Conservation (phyloP, 768 basidiomycete genomes). For the Tulasnella sp. region DNA sequence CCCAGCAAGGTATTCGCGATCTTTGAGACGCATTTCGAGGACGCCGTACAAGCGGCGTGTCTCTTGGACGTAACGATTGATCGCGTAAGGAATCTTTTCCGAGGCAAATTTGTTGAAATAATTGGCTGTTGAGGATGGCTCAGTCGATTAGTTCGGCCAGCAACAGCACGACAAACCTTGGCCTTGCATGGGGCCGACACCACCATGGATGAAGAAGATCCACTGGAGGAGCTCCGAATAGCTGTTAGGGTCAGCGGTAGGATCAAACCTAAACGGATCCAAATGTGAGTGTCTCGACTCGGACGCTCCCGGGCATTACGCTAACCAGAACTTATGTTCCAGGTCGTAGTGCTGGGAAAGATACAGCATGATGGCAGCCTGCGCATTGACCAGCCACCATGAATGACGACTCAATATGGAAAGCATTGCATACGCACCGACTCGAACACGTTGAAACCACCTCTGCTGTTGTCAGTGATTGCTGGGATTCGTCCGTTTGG, state of each 20-base stretch:
- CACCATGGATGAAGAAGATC: slow-evolving; percentile 80
- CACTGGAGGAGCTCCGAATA: slow-evolving; percentile 69
- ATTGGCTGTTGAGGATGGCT: not conserved
- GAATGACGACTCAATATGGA: no score
- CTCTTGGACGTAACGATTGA: slow-evolving; percentile 62
- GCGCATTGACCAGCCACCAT: no score
- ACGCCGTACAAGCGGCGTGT: slow-evolving; percentile 75
- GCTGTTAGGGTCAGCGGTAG: slow-evolving; percentile 34
- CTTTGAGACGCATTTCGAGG: slow-evolving; percentile 60
- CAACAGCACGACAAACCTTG: no score
- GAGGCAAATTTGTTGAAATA: not conserved
- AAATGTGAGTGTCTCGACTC: not conserved
- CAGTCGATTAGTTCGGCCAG: no score
- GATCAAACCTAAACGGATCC: slow-evolving; percentile 35
- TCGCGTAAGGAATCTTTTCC: slow-evolving; percentile 21
- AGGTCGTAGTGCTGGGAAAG: slow-evolving; percentile 71
- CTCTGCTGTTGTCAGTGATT: slow-evolving; percentile 46
- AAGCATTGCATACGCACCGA: slow-evolving; percentile 25
- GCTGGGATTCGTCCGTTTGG: slow-evolving; percentile 60
- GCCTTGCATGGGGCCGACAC: slow-evolving; percentile 30
- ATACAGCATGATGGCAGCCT: slow-evolving; percentile 66
- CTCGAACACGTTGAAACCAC: slow-evolving; percentile 57
- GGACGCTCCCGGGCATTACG: not conserved
- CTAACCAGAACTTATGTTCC: slow-evolving; percentile 45
- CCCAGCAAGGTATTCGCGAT: slow-evolving; percentile 72